Conservation (phyloP, 176 grass and related monocot species). For the Oryza glaberrima region DNA sequence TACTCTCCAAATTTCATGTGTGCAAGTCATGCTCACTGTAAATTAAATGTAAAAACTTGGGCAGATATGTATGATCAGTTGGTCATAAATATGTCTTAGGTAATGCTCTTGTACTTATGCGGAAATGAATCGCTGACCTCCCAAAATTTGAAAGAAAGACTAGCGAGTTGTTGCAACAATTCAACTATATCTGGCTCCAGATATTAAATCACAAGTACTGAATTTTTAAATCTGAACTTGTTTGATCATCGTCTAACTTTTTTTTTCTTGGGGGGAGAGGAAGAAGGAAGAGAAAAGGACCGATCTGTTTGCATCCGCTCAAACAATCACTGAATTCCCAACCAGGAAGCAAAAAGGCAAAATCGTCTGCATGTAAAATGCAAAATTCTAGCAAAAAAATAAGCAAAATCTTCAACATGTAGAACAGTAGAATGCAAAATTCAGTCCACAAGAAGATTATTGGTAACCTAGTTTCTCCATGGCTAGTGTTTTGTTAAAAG, state of each 20-base stretch:
- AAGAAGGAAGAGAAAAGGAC: conserved; percentile 2
- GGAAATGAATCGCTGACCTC: conserved; percentile 9
- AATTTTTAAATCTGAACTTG: conserved; percentile 12
- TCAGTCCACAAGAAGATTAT: conserved; percentile 27
- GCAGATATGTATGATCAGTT: not conserved
- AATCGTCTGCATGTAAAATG: not conserved
- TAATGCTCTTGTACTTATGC: conserved; percentile 19
- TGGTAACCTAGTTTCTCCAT: not conserved
- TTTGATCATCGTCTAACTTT: conserved; percentile 4
- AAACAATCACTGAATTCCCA: not conserved
- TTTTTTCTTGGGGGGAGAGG: not conserved
- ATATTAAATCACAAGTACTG: not conserved
- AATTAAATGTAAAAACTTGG: not conserved
- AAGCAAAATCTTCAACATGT: not conserved
- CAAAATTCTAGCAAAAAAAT: not conserved
- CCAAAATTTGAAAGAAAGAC: conserved; percentile 38
- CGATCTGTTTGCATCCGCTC: conserved; percentile 5
- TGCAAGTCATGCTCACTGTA: conserved; percentile 42
- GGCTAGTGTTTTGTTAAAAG: not conserved
- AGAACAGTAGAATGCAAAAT: conserved; percentile 28
- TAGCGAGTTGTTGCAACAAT: conserved; percentile 31
- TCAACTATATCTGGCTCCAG: conserved; percentile 34
- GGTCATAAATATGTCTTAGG: conserved; percentile 4
- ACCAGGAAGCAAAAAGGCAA: not conserved
- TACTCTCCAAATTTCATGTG: conserved; percentile 52